Percentiles rank a stretch among this genome's conserved stretches.
Evolutionary conservation across 257 asterid species (phyloP).

Genomic region (Coffea eugenioides): DNA sequence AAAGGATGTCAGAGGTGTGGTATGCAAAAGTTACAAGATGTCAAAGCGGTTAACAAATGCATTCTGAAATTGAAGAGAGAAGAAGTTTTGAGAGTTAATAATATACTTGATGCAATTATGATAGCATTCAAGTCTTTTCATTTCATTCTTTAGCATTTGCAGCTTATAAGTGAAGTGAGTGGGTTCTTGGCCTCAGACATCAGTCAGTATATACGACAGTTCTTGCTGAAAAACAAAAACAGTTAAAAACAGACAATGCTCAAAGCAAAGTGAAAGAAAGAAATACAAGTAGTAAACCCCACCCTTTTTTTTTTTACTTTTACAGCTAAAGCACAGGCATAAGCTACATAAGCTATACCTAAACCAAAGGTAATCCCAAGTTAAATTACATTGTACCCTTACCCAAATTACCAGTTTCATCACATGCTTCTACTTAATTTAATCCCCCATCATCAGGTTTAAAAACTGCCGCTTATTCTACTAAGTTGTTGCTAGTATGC

Average conservation of each 20-base stretch:
- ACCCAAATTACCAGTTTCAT: neutral
- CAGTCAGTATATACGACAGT: no score
- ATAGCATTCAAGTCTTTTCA: neutral
- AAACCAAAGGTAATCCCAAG: neutral
- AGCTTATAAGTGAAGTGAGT: neutral
- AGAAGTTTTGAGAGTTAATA: no score
- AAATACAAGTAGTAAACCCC: neutral
- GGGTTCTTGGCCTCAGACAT: no score
- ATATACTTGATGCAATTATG: neutral
- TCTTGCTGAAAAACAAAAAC: no score
- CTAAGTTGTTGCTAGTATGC: neutral
- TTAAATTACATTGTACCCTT: no score
- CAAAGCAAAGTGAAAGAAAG: neutral
- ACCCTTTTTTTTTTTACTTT: neutral
- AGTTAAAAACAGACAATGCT: neutral
- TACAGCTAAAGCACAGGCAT: neutral
- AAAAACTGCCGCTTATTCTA: neutral
- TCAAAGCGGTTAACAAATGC: neutral
- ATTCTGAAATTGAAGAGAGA: no score
- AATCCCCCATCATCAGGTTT: neutral
- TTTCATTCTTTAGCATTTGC: neutral
- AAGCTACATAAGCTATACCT: conserved; percentile 7
- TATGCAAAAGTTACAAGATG: neutral
- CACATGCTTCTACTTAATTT: neutral
- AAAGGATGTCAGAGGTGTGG: neutral